Conservation (phyloP, 192 early-diverging fungal genomes). For the Nowakowskiella sp. region DNA sequence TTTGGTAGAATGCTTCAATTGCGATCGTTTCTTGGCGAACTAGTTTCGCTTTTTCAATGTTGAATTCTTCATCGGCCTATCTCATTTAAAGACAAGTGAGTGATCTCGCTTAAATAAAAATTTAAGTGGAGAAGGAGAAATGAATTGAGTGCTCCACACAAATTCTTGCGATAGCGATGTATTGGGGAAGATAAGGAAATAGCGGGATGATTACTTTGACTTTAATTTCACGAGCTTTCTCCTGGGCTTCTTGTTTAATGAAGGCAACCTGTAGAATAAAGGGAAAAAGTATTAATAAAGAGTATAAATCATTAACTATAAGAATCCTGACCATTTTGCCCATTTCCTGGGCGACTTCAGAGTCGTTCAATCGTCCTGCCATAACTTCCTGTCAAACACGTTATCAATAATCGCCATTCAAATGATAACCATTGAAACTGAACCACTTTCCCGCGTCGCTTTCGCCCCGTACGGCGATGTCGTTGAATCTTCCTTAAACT, state of each 20-base stretch:
- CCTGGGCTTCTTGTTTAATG: slow-evolving; percentile 97
- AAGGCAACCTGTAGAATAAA: slow-evolving; percentile 66
- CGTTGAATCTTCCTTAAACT: slow-evolving; percentile 35
- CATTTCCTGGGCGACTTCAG: slow-evolving; percentile 95
- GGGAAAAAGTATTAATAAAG: neutral
- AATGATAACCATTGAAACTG: too few species aligned
- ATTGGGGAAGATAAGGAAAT: neutral
- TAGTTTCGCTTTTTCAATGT: slow-evolving; percentile 99
- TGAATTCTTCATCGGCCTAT: slow-evolving; percentile 98
- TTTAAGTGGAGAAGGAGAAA: too few species aligned
- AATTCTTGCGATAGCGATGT: neutral
- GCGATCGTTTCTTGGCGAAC: slow-evolving; percentile 95
- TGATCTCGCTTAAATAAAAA: neutral
- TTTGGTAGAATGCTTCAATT: slow-evolving; percentile 91
- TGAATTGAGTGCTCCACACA: neutral
- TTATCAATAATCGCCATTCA: too few species aligned
- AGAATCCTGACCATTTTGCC: slow-evolving; percentile 79
- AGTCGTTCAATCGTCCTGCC: slow-evolving; percentile 71
- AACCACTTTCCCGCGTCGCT: slow-evolving; percentile 54
- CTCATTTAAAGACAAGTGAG: neutral
- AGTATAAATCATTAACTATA: neutral
- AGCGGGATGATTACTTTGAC: slow-evolving; percentile 61
- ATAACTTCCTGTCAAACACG: too few species aligned
- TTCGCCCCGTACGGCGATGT: slow-evolving; percentile 71
- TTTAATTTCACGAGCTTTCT: slow-evolving; percentile 97